These are phyloP conservation scores for Colletotrichum sp. DNA, from an alignment of 2,329 filamentous ascomycete genomes.

Conservation along the genomic window DNA sequence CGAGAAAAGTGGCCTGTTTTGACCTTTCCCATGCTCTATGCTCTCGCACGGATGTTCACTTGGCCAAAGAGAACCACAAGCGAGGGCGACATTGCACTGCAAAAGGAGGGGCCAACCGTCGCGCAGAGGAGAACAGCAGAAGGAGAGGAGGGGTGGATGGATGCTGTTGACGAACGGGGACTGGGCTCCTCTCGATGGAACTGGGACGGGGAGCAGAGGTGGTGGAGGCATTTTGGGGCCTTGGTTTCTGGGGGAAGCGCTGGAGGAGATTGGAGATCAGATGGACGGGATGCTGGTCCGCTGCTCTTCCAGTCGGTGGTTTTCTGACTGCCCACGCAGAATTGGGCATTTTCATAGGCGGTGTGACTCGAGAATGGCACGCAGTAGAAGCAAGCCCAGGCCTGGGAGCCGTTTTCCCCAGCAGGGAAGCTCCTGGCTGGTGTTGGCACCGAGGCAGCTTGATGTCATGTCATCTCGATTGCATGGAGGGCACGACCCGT, in stretches of 20 bases:
- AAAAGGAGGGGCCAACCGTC: neutral
- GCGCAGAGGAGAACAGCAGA: neutral
- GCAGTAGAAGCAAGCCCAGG: neutral
- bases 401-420: neutral
- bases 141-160: neutral
- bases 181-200: neutral
- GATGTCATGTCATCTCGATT: slow-evolving; percentile 3
- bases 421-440: neutral
- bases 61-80: neutral
- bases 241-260: neutral
- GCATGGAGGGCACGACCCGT: slow-evolving; percentile 3
- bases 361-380: neutral
- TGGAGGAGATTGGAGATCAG: neutral
- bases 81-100: neutral
- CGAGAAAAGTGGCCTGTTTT: slow-evolving; percentile 4
- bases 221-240: neutral
- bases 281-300: neutral
- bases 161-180: neutral
- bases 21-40: neutral
- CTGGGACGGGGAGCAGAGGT: neutral
- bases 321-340: neutral
- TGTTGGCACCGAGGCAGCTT: neutral
- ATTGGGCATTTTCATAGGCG: neutral
- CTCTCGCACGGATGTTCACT: neutral
- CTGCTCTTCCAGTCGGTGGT: neutral